A percentile compares a stretch with the other conserved stretches of the same genome.
These are phyloP conservation scores for Pseudogymnoascus sp. DNA, from an alignment of 2,329 filamentous ascomycete species.

Conservation along the genomic window DNA sequence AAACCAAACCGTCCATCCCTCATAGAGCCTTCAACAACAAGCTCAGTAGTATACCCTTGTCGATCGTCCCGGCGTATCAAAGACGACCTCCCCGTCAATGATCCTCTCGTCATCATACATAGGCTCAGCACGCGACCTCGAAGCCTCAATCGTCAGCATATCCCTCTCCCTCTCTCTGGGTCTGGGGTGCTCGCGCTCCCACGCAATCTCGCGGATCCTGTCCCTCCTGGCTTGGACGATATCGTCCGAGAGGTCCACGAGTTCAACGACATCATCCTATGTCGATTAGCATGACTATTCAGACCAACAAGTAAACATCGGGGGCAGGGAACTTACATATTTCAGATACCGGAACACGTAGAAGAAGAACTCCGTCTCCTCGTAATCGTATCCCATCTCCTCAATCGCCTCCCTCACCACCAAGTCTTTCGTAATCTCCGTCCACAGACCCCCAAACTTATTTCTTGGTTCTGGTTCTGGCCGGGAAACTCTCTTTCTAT, in stretches of 20 bases:
- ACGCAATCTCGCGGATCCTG: conserved; percentile 47
- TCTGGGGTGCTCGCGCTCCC: conserved; percentile 49
- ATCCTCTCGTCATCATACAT: conserved; percentile 54
- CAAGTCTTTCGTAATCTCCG: conserved; percentile 90
- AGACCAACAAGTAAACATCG: not conserved
- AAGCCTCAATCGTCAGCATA: conserved; percentile 17
- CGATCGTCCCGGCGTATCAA: conserved; percentile 36
- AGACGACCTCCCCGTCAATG: conserved; percentile 61
- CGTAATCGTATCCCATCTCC: conserved; percentile 74
- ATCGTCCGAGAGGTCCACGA: conserved; percentile 75
- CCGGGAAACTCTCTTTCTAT: not conserved
- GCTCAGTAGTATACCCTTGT: conserved; percentile 1
- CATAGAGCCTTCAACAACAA: no score
- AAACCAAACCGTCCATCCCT: not conserved
- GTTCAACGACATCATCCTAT: conserved; percentile 78
- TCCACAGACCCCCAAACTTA: conserved; percentile 71
- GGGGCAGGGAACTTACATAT: conserved; percentile 58
- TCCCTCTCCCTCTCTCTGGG: conserved; percentile 25
- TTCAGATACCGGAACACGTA: conserved; percentile 87
- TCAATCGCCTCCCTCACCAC: conserved; percentile 83
- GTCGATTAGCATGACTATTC: conserved; percentile 28
- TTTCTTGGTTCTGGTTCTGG: conserved; percentile 25
- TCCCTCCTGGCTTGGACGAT: conserved; percentile 60
- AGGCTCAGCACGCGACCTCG: conserved; percentile 17
- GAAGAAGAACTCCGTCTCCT: conserved; percentile 83